These are phyloP conservation scores for Agastache rugosa DNA, from an alignment of 257 asterid genomes.

Conservation along the genomic window DNA sequence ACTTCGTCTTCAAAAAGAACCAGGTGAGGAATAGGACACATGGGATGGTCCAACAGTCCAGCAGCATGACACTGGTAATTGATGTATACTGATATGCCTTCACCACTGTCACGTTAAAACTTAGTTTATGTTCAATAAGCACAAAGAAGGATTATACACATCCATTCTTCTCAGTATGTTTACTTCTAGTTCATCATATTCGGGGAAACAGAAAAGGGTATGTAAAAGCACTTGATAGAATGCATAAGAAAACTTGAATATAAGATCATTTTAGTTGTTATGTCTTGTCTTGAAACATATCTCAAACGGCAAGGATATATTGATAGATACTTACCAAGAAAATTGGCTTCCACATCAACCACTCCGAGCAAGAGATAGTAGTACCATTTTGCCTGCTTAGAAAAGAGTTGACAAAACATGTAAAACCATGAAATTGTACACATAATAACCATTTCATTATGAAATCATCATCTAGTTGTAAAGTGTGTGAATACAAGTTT, in stretches of 20 bases:
- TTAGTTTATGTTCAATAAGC: slow-evolving; percentile 19
- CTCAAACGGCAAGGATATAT: neutral
- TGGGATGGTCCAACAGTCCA: slow-evolving; percentile 97
- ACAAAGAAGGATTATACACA: neutral
- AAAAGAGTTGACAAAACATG: slow-evolving; percentile 17
- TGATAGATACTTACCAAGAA: slow-evolving; percentile 66
- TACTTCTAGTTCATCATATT: neutral
- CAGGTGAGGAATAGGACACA: slow-evolving; percentile 88
- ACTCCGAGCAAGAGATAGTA: slow-evolving; percentile 80
- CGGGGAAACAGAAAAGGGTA: slow-evolving; percentile 3
- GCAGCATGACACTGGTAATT: slow-evolving; percentile 89
- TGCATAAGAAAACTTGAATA: neutral
- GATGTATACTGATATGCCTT: slow-evolving; percentile 97
- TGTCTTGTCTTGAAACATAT: neutral
- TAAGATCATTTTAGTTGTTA: neutral
- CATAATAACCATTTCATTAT: neutral
- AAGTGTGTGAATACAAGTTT: neutral
- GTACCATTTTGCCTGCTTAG: slow-evolving; percentile 87
- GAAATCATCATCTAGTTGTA: neutral
- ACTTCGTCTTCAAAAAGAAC: slow-evolving; percentile 89
- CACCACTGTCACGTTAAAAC: slow-evolving; percentile 64
- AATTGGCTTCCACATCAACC: slow-evolving; percentile 94
- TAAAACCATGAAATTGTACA: slow-evolving; percentile 19
- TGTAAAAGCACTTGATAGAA: neutral
- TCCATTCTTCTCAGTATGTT: neutral